A percentile compares a stretch with the other conserved stretches of the same genome.
Conservation (phyloP, 352 stramenopile species). For the Pythium chondricola region DNA sequence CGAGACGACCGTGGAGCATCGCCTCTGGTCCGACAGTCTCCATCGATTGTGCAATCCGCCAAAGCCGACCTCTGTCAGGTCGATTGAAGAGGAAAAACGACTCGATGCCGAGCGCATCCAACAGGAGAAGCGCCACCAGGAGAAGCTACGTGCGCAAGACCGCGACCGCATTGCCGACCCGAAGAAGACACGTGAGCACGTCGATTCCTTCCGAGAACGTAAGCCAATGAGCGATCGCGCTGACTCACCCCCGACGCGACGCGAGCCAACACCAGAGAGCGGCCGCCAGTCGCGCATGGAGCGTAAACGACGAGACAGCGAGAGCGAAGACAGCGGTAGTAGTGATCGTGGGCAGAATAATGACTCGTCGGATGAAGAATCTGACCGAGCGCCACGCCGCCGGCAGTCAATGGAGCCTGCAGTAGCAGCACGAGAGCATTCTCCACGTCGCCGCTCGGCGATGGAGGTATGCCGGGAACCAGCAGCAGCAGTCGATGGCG, state of each 20-base stretch:
- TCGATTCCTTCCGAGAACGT: neutral
- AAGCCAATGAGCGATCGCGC: neutral
- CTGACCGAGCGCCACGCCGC: conserved; percentile 3
- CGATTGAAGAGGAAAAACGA: conserved; percentile 10
- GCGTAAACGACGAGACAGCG: neutral
- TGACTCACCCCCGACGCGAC: neutral
- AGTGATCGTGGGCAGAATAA: neutral
- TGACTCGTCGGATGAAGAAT: conserved; percentile 1
- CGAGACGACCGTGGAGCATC: conserved; percentile 72
- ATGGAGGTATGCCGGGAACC: neutral
- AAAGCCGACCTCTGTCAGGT: neutral
- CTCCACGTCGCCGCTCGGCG: neutral
- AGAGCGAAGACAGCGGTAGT: neutral
- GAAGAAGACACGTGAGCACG: conserved; percentile 10
- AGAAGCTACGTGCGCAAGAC: conserved; percentile 13
- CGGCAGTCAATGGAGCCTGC: conserved; percentile 1
- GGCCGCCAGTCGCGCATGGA: neutral
- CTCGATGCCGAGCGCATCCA: conserved; percentile 3
- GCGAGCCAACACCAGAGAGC: conserved; percentile 12
- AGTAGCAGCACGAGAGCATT: neutral
- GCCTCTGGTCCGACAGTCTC: conserved; percentile 75
- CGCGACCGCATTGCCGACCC: conserved; percentile 27
- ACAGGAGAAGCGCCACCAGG: conserved; percentile 8
- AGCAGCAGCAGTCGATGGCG: neutral
- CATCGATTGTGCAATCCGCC: conserved; percentile 60